phyloP scores from a whole-genome alignment of 176 grass and related monocot species.

The Hsuehochloa calcarea region DNA sequence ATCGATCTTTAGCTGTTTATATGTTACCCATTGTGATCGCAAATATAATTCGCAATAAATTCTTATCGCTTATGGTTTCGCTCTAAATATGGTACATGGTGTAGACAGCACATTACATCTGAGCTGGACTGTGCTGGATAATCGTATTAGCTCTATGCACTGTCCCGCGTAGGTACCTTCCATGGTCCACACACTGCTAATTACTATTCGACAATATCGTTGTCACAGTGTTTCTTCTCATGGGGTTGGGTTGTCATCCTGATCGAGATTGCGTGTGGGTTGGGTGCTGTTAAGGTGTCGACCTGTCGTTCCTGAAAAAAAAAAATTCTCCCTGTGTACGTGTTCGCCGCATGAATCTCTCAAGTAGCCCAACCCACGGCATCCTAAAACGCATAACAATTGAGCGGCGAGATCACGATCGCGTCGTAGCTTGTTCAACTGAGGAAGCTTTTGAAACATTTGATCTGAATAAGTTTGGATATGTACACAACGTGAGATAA shows the following conservation, averaged over 20 bases:
- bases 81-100: background rate
- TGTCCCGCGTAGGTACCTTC: background rate
- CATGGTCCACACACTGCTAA: background rate
- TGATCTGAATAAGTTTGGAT: background rate
- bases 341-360: background rate
- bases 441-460: background rate
- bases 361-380: background rate
- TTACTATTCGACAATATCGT: background rate
- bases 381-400: background rate
- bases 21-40: background rate
- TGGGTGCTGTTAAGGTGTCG: background rate
- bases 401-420: background rate
- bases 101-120: no score
- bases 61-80: background rate
- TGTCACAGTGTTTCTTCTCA: background rate
- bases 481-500: background rate
- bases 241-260: background rate
- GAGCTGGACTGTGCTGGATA: no score
- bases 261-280: background rate
- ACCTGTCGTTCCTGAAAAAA: background rate
- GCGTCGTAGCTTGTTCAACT: background rate
- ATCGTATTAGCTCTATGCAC: no score
- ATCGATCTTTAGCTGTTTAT: background rate
- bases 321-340: background rate
- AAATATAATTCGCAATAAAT: background rate